phyloP scores from a whole-genome alignment of 345 rosid genomes.

The Lumnitzera littorea region DNA sequence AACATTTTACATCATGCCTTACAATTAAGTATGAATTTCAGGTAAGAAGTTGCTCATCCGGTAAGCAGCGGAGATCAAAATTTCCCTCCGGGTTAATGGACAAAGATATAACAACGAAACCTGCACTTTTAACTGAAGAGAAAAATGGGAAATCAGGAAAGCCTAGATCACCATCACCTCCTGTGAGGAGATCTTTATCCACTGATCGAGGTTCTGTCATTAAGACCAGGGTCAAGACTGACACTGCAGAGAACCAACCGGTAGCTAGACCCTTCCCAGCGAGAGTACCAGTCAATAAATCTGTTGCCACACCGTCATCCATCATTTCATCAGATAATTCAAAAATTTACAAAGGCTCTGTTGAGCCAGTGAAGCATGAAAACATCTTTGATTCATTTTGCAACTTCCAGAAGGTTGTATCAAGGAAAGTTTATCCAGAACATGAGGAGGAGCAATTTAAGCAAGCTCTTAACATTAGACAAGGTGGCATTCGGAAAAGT shows the following conservation, averaged over 20 bases:
- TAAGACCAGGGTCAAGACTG: conserved; percentile 51
- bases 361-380: conserved; percentile 34
- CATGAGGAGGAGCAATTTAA: conserved; percentile 74
- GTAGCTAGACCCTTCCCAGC: conserved; percentile 77
- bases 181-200: conserved; percentile 67
- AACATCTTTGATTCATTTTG: conserved; percentile 36
- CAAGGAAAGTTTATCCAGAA: conserved; percentile 48
- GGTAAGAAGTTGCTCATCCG: conserved; percentile 80
- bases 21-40: conserved; percentile 24
- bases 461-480: conserved; percentile 69
- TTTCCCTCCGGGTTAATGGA: conserved; percentile 58
- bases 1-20: background rate
- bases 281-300: conserved; percentile 60
- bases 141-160: conserved; percentile 26
- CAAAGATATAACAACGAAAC: conserved; percentile 48
- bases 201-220: conserved; percentile 67
- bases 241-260: conserved; percentile 43
- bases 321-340: conserved; percentile 38
- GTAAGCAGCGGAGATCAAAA: conserved; percentile 74
- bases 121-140: conserved; percentile 42
- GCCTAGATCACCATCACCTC: conserved; percentile 73
- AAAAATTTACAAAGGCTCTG: conserved; percentile 14
- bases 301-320: conserved; percentile 32
- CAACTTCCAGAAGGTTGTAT: conserved; percentile 45
- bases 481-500: conserved; percentile 65